Evolutionary conservation across 805 yeast genomes (phyloP), one percentile per base, ranked within the genome.

Genomic region (Wickerhamomyces xylosicus): DNA sequence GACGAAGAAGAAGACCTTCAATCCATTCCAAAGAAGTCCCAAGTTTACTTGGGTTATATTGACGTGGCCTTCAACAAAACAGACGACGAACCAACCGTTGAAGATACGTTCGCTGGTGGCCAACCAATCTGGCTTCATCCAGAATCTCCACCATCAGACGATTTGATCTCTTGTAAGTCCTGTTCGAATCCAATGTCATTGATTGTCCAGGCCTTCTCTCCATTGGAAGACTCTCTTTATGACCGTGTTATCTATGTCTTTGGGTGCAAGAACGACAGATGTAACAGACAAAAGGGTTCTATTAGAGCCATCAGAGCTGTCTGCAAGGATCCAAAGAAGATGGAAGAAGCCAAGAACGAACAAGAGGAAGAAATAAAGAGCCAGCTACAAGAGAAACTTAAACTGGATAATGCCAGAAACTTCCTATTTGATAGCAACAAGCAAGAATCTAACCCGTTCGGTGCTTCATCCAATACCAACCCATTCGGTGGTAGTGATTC

Each of bases 61-160:
- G 92, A 83, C 50, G 68, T 72, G 1, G 69, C 74, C n/a, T 68
- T 71, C 21, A 65, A 70, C 5, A 67, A 63, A 14, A 54, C 50
- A 7, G 71, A 66, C 3, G 75, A 69, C 28, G 49, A 45, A 31
- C 68, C 76, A 21, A 59, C 66, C 1, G 41, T 66, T 4, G 77
- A 72, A 41, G 95, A 86, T 51, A 76, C 94, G 0, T 79, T 85
- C 46, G 69, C 90, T 25, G 97, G 97, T 1, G 94, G 95, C 1
- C 58, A 61, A 31, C 85, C 89, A 7, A 53, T 76, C 7, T 81
- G 95, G 94, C 57, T 85, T 27, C 71, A 79, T 45, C 67, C 69
- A 3, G 62, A 66, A 1, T 76, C 85, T 0, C 56, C 63, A 3
- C 92, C 95, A 1, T 59, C 66, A 15, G 62, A 63, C 1, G 70